These are phyloP conservation scores for Punctularia strigosozonata DNA, from an alignment of 768 basidiomycete genomes.

Conservation along the genomic window DNA sequence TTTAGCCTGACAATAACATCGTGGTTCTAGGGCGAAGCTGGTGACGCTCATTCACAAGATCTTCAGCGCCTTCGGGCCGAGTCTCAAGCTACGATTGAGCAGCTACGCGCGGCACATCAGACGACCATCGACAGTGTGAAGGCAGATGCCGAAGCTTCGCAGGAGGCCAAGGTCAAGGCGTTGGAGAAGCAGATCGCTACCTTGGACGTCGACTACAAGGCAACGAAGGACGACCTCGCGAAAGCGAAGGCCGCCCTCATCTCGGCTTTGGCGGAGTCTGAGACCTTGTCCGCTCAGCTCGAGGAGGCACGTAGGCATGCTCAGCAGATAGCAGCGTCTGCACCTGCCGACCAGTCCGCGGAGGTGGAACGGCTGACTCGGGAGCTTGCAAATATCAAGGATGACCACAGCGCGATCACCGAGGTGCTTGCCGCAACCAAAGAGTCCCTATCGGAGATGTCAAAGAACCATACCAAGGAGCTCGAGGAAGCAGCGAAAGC, in stretches of 20 bases:
- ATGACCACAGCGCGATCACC: conserved; percentile 53
- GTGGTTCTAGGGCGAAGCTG: conserved; percentile 50
- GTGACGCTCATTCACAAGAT: conserved; percentile 53
- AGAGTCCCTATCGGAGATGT: conserved; percentile 58
- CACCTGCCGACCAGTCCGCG: conserved; percentile 34
- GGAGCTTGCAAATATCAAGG: conserved; percentile 52
- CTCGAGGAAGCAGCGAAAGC: conserved; percentile 63
- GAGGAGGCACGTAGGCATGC: conserved; percentile 46
- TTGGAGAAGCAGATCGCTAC: conserved; percentile 54
- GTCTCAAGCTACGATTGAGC: conserved; percentile 55
- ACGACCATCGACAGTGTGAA: conserved; percentile 48
- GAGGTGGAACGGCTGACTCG: conserved; percentile 44
- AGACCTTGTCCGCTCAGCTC: conserved; percentile 46
- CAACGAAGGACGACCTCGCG: conserved; percentile 71
- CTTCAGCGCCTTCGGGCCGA: conserved; percentile 57
- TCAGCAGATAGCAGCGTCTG: conserved; percentile 18
- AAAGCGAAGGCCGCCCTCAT: conserved; percentile 60
- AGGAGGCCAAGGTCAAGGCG: conserved; percentile 42
- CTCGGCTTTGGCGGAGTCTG: conserved; percentile 39
- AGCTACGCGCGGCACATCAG: conserved; percentile 53
- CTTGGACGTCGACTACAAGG: conserved; percentile 64
- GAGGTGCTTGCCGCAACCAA: conserved; percentile 61
- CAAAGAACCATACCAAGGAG: conserved; percentile 56
- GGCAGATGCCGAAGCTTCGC: conserved; percentile 46
- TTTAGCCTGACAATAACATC: conserved; percentile 7